Base-by-base conservation (phyloP, 2,329 filamentous ascomycete species). In the Verticillium dahliae region DNA sequence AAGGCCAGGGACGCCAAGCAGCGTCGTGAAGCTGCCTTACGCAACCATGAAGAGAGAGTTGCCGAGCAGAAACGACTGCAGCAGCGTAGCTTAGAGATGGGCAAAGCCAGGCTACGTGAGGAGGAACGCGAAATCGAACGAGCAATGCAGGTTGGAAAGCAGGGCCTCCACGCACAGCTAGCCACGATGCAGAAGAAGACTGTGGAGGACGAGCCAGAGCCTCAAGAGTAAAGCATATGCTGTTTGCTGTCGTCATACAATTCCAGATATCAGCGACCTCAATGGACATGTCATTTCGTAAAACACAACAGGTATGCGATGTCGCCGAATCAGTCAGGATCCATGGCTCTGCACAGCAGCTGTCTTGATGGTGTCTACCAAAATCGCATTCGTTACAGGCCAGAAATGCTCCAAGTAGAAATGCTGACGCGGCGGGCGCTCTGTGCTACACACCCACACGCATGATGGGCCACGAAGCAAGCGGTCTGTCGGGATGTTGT, bases 61-160 rank as follows among this genome's bases (percentile, higher is more conserved):
- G 82, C 84, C 35, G 85, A 89, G 69, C 84, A 90, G 71, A 88
- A 85, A 73, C 75, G 81, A 67, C 78, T 77, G 68, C 81, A 89
- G 64, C 80, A 84, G 67, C 80, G 82, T 62, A 84, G 85, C 57
- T 71, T 90, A 11, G 82, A 82, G 38, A 81, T 80, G 55, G 86
- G 86, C 22, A 88, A 84, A 67, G 85, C 85, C 0, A 75, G 81
- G 55, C 68, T 91, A 58, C 76, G 85, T 39, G 87, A 90, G 62
- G 87, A 88, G 66, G 88, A 91, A 74, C 78, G 81, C 65, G 87
- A 90, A 69, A 74, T 92, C 61, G 83, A 90, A 69, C 77, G 80
- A 65, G 90, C 89, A 1, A 89, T 91, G 86, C 82, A 81, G 62
- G 81, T 91, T 13, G 82, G 83, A 0, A 90, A 88, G 73, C 84